Percentiles rank a stretch among this genome's conserved stretches.
phyloP scores from a whole-genome alignment of 2,329 filamentous ascomycete species.

The Diplodia seriata region DNA sequence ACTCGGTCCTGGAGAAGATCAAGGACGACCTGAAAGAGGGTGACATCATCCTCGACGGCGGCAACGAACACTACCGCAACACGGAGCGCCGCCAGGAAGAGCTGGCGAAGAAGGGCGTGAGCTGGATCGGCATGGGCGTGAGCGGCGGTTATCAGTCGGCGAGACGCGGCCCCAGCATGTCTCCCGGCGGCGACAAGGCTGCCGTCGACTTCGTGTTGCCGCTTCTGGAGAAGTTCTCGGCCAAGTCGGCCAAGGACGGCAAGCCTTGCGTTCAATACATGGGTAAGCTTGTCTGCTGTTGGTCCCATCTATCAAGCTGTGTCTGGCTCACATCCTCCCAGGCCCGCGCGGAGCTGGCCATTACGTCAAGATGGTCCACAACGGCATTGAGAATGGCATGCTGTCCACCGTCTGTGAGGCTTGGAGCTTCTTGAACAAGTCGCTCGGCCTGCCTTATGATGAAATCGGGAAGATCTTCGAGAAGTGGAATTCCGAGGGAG shows the following conservation, averaged over 20 bases:
- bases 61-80: constrained; percentile 63
- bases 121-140: constrained; percentile 65
- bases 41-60: constrained; percentile 65
- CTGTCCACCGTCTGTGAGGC: constrained; percentile 63
- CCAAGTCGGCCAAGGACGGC: constrained; percentile 57
- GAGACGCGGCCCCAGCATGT: constrained; percentile 61
- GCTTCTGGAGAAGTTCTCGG: constrained; percentile 59
- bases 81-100: constrained; percentile 62
- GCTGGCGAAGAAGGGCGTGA: constrained; percentile 57
- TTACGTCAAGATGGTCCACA: constrained; percentile 70
- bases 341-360: constrained; percentile 61
- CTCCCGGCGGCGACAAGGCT: constrained; percentile 60
- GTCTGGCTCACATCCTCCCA: not conserved
- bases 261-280: constrained; percentile 60
- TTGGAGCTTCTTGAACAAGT: constrained; percentile 61
- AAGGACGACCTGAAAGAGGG: constrained; percentile 55
- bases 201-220: constrained; percentile 60
- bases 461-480: constrained; percentile 61
- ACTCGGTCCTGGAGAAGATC: constrained; percentile 42
- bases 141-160: constrained; percentile 60
- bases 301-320: not conserved
- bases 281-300: constrained; percentile 42
- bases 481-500: constrained; percentile 60
- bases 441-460: constrained; percentile 58
- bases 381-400: constrained; percentile 68